Percentiles rank a stretch among this genome's conserved stretches.
Evolutionary conservation across 179 eudicot species (phyloP).

Genomic region (Patellifolia procumbens): DNA sequence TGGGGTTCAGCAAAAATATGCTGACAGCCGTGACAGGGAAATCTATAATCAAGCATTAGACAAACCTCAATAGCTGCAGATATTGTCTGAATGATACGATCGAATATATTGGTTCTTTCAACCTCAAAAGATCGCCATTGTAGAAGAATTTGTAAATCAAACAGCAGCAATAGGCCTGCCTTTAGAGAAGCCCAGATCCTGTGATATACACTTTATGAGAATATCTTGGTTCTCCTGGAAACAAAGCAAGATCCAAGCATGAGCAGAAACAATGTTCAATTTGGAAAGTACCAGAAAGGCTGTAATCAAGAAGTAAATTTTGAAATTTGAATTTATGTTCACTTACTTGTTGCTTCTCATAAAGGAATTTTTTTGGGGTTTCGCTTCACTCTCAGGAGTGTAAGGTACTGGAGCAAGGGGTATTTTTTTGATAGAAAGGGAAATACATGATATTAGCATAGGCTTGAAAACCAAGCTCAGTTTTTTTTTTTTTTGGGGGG

Average conservation of each 20-base stretch:
- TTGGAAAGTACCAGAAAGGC: not conserved
- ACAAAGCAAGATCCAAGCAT: constrained; percentile 7
- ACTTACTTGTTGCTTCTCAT: constrained; percentile 50
- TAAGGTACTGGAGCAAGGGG: constrained; percentile 48
- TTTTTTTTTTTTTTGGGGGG: too few relatives aligned
- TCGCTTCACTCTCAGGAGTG: constrained; percentile 49
- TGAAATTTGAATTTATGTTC: not conserved
- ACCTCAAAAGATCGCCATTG: constrained; percentile 99
- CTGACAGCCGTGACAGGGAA: not conserved
- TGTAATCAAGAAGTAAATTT: not conserved
- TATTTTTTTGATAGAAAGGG: constrained; percentile 4
- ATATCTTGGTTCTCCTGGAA: constrained; percentile 87
- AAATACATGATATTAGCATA: not conserved
- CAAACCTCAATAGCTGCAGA: constrained; percentile 84
- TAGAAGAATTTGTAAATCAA: constrained; percentile 76
- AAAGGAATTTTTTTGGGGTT: constrained; percentile 49
- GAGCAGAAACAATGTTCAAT: not conserved
- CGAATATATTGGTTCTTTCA: constrained; percentile 91
- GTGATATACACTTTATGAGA: constrained; percentile 79
- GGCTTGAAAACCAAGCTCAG: not conserved
- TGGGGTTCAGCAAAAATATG: not conserved
- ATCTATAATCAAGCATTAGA: not conserved
- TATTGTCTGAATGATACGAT: constrained; percentile 85
- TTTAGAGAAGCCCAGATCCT: constrained; percentile 80
- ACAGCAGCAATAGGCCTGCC: constrained; percentile 94